Evolutionary conservation across 2,329 filamentous ascomycete genomes (phyloP).

Genomic region (Geosmithia putterillii): DNA sequence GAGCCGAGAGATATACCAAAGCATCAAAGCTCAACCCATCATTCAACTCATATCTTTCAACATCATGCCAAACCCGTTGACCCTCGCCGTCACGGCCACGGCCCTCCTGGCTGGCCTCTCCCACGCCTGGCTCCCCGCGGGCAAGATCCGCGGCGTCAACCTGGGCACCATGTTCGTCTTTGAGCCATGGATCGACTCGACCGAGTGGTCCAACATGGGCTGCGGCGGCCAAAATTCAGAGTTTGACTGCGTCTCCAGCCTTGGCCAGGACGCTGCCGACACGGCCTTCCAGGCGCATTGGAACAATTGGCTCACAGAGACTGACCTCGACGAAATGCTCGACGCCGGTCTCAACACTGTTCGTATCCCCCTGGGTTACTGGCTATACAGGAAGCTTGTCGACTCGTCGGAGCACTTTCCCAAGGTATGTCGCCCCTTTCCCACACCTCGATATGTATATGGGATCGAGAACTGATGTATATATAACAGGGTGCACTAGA

Average conservation of each 20-base stretch:
- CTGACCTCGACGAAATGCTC: constrained; percentile 36
- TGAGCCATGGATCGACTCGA: constrained; percentile 39
- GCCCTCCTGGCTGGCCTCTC: not conserved
- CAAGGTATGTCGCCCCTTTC: no score
- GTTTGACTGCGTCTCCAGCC: constrained; percentile 37
- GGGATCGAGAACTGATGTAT: no score
- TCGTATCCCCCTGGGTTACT: constrained; percentile 42
- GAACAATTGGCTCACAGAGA: constrained; percentile 32
- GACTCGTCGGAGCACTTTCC: constrained; percentile 38
- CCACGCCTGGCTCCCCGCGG: constrained; percentile 5
- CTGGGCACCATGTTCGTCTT: constrained; percentile 37
- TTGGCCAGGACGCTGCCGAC: constrained; percentile 33
- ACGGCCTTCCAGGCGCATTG: constrained; percentile 36
- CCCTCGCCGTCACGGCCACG: constrained; percentile 11
- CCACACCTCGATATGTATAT: no score
- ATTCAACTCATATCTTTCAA: no score
- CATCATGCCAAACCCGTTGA: no score
- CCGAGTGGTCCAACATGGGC: constrained; percentile 33
- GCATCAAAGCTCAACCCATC: no score
- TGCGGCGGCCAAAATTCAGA: constrained; percentile 31
- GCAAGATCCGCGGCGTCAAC: constrained; percentile 42
- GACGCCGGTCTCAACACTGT: constrained; percentile 38
- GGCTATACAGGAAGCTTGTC: constrained; percentile 37
- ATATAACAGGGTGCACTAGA: constrained; percentile 31
- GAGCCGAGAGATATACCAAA: no score